phyloP scores from a whole-genome alignment of 768 basidiomycete genomes.

The Boletus huronensis region DNA sequence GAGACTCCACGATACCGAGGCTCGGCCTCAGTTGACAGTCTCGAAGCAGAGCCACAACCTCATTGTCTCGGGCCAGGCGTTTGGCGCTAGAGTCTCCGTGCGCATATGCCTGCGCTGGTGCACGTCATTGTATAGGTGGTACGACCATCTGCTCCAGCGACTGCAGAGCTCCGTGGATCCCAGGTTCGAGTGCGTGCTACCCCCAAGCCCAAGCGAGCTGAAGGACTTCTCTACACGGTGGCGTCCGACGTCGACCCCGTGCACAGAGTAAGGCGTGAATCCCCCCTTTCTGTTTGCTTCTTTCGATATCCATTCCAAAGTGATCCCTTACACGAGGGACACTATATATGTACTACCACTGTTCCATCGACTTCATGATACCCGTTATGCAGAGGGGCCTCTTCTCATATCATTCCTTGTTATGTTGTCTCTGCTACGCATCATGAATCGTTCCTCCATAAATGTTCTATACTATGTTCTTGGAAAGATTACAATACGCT shows the following conservation, averaged over 20 bases:
- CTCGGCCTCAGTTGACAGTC: slow-evolving; percentile 22
- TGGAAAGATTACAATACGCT: slow-evolving; percentile 15
- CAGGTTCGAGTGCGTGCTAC: background rate
- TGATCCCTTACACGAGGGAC: background rate
- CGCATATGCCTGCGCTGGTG: slow-evolving; percentile 22
- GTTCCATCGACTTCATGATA: slow-evolving; percentile 5
- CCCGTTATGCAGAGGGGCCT: slow-evolving; percentile 1
- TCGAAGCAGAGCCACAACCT: slow-evolving; percentile 22
- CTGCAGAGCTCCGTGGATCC: background rate
- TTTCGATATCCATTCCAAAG: background rate
- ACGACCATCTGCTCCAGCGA: slow-evolving; percentile 1
- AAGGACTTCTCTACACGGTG: slow-evolving; percentile 7
- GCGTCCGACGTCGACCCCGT: background rate
- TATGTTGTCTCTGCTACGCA: slow-evolving; percentile 6
- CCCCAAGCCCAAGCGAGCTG: background rate
- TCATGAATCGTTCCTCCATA: background rate
- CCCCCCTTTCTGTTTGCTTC: background rate
- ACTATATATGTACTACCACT: background rate
- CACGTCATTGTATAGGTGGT: slow-evolving; percentile 21
- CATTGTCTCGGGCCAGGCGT: slow-evolving; percentile 24
- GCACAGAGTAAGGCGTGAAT: background rate
- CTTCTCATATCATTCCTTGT: background rate
- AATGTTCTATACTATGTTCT: background rate
- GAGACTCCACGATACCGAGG: slow-evolving; percentile 18
- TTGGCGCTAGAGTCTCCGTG: slow-evolving; percentile 22